A percentile compares a stretch with the other conserved stretches of the same genome.
These are phyloP conservation scores for Penicillium soppii DNA, from an alignment of 495 filamentous ascomycete species.

Conservation along the genomic window DNA sequence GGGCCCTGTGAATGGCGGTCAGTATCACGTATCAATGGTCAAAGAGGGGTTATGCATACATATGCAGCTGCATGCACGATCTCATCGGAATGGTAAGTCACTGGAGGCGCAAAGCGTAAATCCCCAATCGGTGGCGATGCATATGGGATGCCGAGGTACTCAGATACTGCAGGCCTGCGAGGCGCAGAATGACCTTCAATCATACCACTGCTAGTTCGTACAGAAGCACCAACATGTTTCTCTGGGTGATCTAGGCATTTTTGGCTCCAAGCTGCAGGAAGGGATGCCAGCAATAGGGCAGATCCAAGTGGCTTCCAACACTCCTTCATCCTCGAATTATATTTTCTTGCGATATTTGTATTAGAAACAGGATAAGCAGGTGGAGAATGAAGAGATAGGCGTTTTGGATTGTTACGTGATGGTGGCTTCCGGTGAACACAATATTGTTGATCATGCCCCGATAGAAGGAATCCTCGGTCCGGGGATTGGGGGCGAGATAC, in stretches of 20 bases:
- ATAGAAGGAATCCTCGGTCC: too few species aligned
- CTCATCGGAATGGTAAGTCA: not conserved
- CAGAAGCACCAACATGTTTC: not conserved
- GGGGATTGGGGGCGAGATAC: too few species aligned
- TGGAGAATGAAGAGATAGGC: too few species aligned
- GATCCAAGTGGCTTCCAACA: not conserved
- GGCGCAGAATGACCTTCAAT: constrained; percentile 47
- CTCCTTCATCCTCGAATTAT: not conserved
- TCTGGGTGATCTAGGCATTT: not conserved
- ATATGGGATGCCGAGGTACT: constrained; percentile 53
- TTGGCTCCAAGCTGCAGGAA: not conserved
- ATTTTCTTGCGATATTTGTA: not conserved
- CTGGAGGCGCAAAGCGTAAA: constrained; percentile 47
- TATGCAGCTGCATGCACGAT: not conserved
- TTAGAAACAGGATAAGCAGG: too few species aligned
- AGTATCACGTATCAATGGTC: not conserved
- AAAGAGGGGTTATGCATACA: not conserved
- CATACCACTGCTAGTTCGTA: constrained; percentile 30
- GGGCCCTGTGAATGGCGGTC: not conserved
- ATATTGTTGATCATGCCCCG: too few species aligned
- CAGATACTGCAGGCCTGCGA: constrained; percentile 35
- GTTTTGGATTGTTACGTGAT: too few species aligned
- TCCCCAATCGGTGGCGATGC: constrained; percentile 46
- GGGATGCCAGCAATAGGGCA: not conserved
- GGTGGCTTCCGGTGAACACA: too few species aligned